Conservation (phyloP, 495 filamentous ascomycete species). For the Echria macrotheca region DNA sequence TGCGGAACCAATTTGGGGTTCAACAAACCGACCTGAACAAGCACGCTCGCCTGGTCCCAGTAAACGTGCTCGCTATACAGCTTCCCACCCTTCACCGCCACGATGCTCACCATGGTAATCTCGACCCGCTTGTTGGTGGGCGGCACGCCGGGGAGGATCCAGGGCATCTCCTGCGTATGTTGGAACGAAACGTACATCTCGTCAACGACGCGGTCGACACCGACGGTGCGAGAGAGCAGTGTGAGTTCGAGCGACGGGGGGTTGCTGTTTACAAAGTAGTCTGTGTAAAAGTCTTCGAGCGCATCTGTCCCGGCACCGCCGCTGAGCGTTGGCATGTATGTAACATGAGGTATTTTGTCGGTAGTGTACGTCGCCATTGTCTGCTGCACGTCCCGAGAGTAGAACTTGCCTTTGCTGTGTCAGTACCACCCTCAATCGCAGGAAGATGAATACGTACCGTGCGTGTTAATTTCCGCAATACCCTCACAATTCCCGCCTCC, state of each 20-base stretch:
- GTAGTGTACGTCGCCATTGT: conserved; percentile 51
- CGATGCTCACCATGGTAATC: conserved; percentile 66
- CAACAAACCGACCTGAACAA: conserved; percentile 69
- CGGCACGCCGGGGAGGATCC: conserved; percentile 53
- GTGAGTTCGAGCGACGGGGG: conserved; percentile 61
- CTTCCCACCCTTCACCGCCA: conserved; percentile 63
- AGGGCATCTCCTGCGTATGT: conserved; percentile 58
- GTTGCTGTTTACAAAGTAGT: conserved; percentile 64
- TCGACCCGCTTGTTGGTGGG: conserved; percentile 63
- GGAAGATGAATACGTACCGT: no score
- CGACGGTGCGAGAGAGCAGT: conserved; percentile 63
- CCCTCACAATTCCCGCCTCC: no score
- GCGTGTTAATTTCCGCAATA: conserved; percentile 49
- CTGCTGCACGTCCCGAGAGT: conserved; percentile 38
- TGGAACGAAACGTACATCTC: conserved; percentile 51
- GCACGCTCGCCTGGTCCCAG: conserved; percentile 78
- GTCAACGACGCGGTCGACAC: conserved; percentile 48
- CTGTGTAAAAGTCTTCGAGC: conserved; percentile 61
- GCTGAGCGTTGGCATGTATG: conserved; percentile 51
- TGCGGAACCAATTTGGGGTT: conserved; percentile 49
- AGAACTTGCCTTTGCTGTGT: no score
- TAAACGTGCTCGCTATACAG: conserved; percentile 75
- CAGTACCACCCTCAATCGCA: no score
- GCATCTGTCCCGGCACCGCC: conserved; percentile 62
- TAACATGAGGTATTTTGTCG: conserved; percentile 55